A percentile compares a stretch with the other conserved stretches of the same genome.
These are phyloP conservation scores for Boletus huronensis DNA, from an alignment of 768 basidiomycete species.

Conservation along the genomic window DNA sequence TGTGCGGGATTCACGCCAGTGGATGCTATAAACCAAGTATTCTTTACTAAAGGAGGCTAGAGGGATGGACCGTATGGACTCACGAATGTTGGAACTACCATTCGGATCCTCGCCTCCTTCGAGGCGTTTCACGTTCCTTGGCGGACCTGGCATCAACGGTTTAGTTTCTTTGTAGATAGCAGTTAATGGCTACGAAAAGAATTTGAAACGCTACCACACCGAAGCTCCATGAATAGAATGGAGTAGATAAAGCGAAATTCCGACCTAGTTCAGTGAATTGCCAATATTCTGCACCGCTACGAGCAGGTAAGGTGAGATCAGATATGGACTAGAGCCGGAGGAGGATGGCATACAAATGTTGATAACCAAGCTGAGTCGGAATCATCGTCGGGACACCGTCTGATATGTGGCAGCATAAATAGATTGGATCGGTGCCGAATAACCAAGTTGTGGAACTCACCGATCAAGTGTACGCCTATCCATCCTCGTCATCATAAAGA, in stretches of 20 bases:
- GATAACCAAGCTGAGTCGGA: slow-evolving; percentile 43
- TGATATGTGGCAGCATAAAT: slow-evolving; percentile 12
- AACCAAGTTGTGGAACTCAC: slow-evolving; percentile 19
- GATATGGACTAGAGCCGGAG: slow-evolving; percentile 14
- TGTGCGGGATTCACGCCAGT: slow-evolving; percentile 48
- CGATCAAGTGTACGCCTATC: slow-evolving; percentile 43
- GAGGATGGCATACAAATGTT: slow-evolving; percentile 36
- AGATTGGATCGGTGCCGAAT: not conserved
- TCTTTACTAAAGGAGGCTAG: not conserved
- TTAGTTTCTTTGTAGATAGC: slow-evolving; percentile 2
- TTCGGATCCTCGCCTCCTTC: slow-evolving; percentile 43
- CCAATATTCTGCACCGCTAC: slow-evolving; percentile 44
- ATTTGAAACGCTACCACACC: not conserved
- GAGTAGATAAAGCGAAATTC: not conserved
- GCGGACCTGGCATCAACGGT: slow-evolving; percentile 17
- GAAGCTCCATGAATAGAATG: not conserved
- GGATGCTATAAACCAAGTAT: slow-evolving; percentile 32
- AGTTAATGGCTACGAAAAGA: slow-evolving; percentile 1
- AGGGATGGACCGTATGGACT: slow-evolving; percentile 5
- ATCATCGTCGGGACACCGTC: slow-evolving; percentile 54
- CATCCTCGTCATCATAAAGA: slow-evolving; percentile 1
- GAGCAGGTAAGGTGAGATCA: not conserved
- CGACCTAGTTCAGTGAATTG: slow-evolving; percentile 42
- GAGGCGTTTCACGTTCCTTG: slow-evolving; percentile 40
- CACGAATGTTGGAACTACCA: slow-evolving; percentile 49